Conservation (phyloP, 352 stramenopile genomes). For the Phytophthora pisi region DNA sequence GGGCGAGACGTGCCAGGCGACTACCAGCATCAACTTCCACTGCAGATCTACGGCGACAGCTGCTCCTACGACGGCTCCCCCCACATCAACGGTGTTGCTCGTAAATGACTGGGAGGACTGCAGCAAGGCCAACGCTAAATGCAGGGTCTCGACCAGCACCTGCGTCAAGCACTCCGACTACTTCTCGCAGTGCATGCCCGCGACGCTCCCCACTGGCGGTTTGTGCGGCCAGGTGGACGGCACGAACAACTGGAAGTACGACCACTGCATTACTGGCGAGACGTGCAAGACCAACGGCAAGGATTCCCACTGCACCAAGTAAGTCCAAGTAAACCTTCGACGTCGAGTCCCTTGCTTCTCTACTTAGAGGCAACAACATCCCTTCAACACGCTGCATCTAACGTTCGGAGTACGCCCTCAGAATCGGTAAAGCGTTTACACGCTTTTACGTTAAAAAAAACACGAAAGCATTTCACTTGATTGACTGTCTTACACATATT, state of each 20-base stretch:
- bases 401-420: conserved; percentile 19
- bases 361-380: background rate
- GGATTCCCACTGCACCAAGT: conserved; percentile 30
- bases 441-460: background rate
- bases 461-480: background rate
- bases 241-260: conserved; percentile 26
- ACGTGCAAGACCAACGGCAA: conserved; percentile 24
- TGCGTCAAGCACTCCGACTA: conserved; percentile 30
- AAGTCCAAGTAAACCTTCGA: background rate
- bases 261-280: conserved; percentile 24
- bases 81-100: background rate
- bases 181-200: conserved; percentile 35
- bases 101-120: conserved; percentile 25
- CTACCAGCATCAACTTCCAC: conserved; percentile 23
- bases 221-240: conserved; percentile 35
- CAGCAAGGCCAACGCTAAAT: conserved; percentile 5
- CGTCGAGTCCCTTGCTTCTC: background rate
- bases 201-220: conserved; percentile 10
- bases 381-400: background rate
- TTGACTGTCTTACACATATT: background rate
- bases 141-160: conserved; percentile 5
- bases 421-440: background rate
- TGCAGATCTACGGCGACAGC: conserved; percentile 11
- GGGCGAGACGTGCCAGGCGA: conserved; percentile 23
- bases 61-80: background rate